Conservation (phyloP, 768 basidiomycete genomes). For the Gymnopilus dilepis region DNA sequence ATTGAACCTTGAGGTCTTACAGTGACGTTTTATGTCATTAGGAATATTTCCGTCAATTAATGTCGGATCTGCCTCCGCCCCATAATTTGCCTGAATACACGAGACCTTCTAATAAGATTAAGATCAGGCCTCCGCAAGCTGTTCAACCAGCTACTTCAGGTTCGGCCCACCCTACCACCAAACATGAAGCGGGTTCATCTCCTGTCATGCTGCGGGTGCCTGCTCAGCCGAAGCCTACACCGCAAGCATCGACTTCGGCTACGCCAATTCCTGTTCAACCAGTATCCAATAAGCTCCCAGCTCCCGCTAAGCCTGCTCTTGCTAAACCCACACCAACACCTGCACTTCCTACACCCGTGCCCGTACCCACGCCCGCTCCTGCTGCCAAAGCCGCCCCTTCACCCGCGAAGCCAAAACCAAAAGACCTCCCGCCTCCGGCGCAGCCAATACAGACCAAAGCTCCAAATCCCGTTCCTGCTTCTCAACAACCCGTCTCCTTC, state of each 20-base stretch:
- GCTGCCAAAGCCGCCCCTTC: conserved; percentile 1
- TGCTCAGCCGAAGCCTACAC: conserved; percentile 23
- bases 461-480: conserved; percentile 38
- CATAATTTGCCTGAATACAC: conserved; percentile 68
- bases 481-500: conserved; percentile 39
- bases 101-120: conserved; percentile 69
- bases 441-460: conserved; percentile 31
- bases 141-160: conserved; percentile 36
- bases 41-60: conserved; percentile 76
- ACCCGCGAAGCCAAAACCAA: conserved; percentile 14
- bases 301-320: conserved; percentile 24
- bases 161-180: conserved; percentile 25
- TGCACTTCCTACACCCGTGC: conserved; percentile 17
- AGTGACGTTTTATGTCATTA: conserved; percentile 31
- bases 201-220: conserved; percentile 43
- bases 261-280: conserved; percentile 32
- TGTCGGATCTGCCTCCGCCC: conserved; percentile 78
- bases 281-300: too few relatives aligned
- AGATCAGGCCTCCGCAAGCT: conserved; percentile 66
- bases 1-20: background rate
- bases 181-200: conserved; percentile 13
- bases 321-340: conserved; percentile 17
- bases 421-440: conserved; percentile 32
- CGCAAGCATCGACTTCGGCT: conserved; percentile 24
- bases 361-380: conserved; percentile 1